Evolutionary conservation across 225 moss, liverwort and hornwort species (phyloP), one percentile per base, ranked within the genome.

Genomic region (Neckera pumila): DNA sequence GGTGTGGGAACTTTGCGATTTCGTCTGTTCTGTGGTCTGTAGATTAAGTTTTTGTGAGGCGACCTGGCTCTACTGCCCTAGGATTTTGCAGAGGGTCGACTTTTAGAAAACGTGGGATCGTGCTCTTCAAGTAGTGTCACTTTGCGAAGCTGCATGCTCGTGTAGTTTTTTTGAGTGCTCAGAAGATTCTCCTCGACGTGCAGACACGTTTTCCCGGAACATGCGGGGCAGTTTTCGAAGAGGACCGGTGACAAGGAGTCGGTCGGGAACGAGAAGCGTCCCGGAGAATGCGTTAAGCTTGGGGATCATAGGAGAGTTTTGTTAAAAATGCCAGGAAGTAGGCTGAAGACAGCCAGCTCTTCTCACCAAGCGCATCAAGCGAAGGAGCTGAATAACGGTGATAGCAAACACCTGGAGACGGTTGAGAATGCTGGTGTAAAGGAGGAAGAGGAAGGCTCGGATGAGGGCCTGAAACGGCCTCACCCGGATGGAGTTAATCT

Each of bases 321-420:
- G 87, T 75, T 91, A 67, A 98, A 97, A 93, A 98, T 98, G 97
- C 95, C 97, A 61, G 97, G 97, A 80, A 96, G 94, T 87, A 93
- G 89, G 90, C 80, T 95, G 87, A 92, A 95, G 81, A 79, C 92
- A 71, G 91, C 88, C 59, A 90, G 90, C 76, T 90, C 94, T 75
- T 91, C 92, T 85, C 95, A 94, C 74, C 95, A 96, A 86, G 90
- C 63, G 34, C 93, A 96, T 76, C 95, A 94, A 84, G 91, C 58
- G 59, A 97, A 95, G 90, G 97, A 95, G 87, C 93, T 93, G n/a
- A 93, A 88, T 84, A 97, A 92, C 42, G 72, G 84, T 64, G 94
- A 94, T 72, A 91, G 84, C 47, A 95, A 95, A 84, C 92, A 92
- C n/a, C 69, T 89, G 76, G 97, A 96, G 72, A 66, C 89, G 43